These are phyloP conservation scores for Phtheirospermum japonicum DNA, from an alignment of 257 asterid genomes.

Conservation along the genomic window DNA sequence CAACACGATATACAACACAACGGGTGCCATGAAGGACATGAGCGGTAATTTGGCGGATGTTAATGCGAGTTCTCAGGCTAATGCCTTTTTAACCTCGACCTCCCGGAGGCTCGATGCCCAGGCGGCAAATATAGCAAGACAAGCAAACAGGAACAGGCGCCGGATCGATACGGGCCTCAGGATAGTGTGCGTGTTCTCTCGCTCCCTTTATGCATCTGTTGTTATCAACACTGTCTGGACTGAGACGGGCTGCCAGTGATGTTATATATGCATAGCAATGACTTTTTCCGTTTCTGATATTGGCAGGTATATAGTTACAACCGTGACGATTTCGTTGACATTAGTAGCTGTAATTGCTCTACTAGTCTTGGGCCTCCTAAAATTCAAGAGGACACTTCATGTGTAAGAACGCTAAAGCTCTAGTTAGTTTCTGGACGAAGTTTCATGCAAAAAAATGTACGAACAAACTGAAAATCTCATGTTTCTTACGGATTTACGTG, in stretches of 20 bases:
- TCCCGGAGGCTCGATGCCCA: constrained; percentile 51
- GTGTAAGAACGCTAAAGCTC: constrained; percentile 29
- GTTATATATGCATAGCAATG: constrained; percentile 2
- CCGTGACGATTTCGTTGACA: constrained; percentile 46
- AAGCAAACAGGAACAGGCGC: constrained; percentile 58
- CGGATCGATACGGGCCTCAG: constrained; percentile 47
- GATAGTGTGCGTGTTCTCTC: constrained; percentile 41
- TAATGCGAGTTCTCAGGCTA: constrained; percentile 34
- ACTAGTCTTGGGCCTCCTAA: constrained; percentile 37
- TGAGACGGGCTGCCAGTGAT: too few species aligned
- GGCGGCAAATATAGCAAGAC: constrained; percentile 58
- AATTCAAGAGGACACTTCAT: constrained; percentile 29
- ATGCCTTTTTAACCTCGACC: constrained; percentile 50
- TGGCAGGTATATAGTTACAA: constrained; percentile 59
- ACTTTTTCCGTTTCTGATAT: constrained; percentile 19
- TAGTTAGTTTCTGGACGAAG: not conserved
- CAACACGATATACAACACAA: constrained; percentile 51
- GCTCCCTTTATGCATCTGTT: not conserved
- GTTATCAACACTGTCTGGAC: not conserved
- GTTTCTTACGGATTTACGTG: constrained; percentile 20
- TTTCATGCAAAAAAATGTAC: too few species aligned
- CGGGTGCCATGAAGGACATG: constrained; percentile 65
- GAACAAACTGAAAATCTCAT: not conserved
- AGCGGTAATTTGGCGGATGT: constrained; percentile 35
- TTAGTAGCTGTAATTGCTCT: constrained; percentile 50